Percentiles rank a stretch among this genome's conserved stretches.
Conservation (phyloP, 192 early-diverging fungal species). For the Pilaira anomala region DNA sequence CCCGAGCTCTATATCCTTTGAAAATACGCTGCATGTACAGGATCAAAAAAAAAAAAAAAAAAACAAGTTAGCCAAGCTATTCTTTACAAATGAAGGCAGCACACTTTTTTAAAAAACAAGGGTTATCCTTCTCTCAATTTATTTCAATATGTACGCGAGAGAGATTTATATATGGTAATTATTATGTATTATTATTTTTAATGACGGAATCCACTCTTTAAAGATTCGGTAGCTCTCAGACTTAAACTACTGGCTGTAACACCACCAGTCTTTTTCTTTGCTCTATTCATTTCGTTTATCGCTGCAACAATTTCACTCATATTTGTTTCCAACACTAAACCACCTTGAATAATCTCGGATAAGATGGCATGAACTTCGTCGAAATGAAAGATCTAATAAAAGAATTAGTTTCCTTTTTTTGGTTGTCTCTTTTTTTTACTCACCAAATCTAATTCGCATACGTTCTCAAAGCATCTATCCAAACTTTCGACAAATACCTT, state of each 20-base stretch:
- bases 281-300: slow-evolving; percentile 60
- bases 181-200: too few species aligned
- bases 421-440: not conserved
- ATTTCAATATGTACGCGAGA: too few species aligned
- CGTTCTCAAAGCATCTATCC: slow-evolving; percentile 90
- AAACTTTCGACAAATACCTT: slow-evolving; percentile 95
- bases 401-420: not conserved
- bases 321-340: slow-evolving; percentile 85
- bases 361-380: slow-evolving; percentile 85
- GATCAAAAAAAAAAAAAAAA: too few species aligned
- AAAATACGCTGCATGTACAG: too few species aligned
- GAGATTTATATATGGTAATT: too few species aligned
- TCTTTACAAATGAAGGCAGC: too few species aligned
- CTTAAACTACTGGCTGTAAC: slow-evolving; percentile 22
- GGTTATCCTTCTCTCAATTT: too few species aligned
- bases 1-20: too few species aligned
- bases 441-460: slow-evolving; percentile 95
- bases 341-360: slow-evolving; percentile 85
- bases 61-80: too few species aligned
- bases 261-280: slow-evolving; percentile 48
- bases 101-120: too few species aligned
- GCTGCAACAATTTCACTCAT: slow-evolving; percentile 70
- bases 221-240: slow-evolving; percentile 27
- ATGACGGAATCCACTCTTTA: slow-evolving; percentile 30
- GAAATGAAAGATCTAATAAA: slow-evolving; percentile 82